Evolutionary conservation across 257 asterid genomes (phyloP), one percentile per base, ranked within the genome.

Genomic region (Nicotiana tabacum): DNA sequence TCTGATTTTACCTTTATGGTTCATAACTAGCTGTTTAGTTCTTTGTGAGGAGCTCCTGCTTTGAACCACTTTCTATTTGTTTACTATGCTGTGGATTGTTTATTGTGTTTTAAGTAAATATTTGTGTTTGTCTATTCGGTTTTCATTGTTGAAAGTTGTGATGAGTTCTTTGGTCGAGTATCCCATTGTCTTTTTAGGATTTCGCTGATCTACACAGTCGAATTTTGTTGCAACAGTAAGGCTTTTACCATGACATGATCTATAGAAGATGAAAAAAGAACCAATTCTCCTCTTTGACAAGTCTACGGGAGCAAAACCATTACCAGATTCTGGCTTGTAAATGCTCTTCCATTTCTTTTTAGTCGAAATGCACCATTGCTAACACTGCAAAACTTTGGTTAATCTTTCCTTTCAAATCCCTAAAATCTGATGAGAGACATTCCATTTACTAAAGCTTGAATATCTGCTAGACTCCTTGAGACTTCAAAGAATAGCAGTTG

Each of bases 271-370:
- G 57, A 57, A 69, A 69, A n/a, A 39, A 10, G 56, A 9, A 33
- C 32, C 55, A 37, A 55, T 35, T 68, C 55, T 18, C 35, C 76
- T 16, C 51, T 66, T 66, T 33, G 27, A 8, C 10, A 39, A 39
- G 15, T 66, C 51, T 32, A 17, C 27, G 21, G 18, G 16, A 24
- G 29, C 35, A 57, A 65, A 65, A 29, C 18, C n/a, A 43, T 16
- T 24, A n/a, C 78, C 78, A 70, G 46, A 39, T 43, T 43, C 78
- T 39, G 58, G 78, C 35, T 70, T n/a, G 78, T 70, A 70, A 43
- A 70, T 43, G 35, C 57, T 43, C 33, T 7, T 57, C 12, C 58
- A 70, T 70, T 39, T 39, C 78, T 11, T 13, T 5, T 39, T 39
- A 43, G 58, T 18, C 9, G 33, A 43, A 70, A 43, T 12, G 12